Conservation (phyloP, 768 basidiomycete genomes). For the Boletus eberwhitei region DNA sequence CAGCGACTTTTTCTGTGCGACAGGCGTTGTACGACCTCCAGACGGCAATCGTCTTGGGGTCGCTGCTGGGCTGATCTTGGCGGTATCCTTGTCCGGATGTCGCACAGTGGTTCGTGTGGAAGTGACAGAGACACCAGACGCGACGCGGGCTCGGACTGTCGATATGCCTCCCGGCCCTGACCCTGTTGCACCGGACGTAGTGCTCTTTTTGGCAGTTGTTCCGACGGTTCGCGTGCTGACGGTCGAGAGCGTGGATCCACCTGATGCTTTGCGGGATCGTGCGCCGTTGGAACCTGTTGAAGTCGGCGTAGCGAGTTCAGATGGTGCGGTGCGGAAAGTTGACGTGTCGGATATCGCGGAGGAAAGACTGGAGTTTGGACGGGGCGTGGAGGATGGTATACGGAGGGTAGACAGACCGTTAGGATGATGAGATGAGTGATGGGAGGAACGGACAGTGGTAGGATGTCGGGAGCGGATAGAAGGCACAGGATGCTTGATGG, state of each 20-base stretch:
- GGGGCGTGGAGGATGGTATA: conserved; percentile 26
- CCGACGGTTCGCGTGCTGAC: conserved; percentile 31
- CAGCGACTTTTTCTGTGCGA: conserved; percentile 18
- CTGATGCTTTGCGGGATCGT: conserved; percentile 29
- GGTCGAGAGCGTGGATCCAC: conserved; percentile 31
- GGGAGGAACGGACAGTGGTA: conserved; percentile 27
- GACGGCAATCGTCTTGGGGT: conserved; percentile 20
- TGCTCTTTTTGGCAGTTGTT: conserved; percentile 19
- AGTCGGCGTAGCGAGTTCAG: conserved; percentile 29
- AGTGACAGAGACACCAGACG: conserved; percentile 26
- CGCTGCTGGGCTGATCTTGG: conserved; percentile 23
- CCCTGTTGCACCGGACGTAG: not conserved
- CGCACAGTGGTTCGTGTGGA: conserved; percentile 26
- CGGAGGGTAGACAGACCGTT: conserved; percentile 29
- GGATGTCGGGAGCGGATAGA: conserved; percentile 19
- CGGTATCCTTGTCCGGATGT: conserved; percentile 21
- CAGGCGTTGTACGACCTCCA: conserved; percentile 21
- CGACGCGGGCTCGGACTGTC: conserved; percentile 17
- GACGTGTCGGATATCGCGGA: conserved; percentile 29
- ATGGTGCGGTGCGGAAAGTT: conserved; percentile 32
- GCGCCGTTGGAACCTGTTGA: conserved; percentile 22
- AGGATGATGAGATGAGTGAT: conserved; percentile 15
- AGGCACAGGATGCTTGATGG: conserved; percentile 14
- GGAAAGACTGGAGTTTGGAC: conserved; percentile 29
- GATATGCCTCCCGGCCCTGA: conserved; percentile 10